Conservation (phyloP, 441 rosid species). For the Gossypium aridum region DNA sequence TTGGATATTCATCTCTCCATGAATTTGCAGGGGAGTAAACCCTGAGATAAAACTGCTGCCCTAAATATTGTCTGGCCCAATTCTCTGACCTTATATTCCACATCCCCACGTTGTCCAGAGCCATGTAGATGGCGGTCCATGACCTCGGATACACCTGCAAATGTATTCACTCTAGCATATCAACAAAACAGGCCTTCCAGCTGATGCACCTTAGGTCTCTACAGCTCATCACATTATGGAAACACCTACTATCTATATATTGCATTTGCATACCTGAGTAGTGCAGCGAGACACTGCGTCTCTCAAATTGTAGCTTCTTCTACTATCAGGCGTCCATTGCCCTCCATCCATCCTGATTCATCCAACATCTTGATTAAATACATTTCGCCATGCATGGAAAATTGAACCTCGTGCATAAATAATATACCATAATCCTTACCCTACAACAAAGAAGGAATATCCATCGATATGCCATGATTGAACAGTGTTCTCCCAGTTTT, state of each 20-base stretch:
- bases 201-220: background rate
- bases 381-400: background rate
- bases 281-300: slow-evolving; percentile 57
- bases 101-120: slow-evolving; percentile 71
- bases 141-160: slow-evolving; percentile 49
- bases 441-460: slow-evolving; percentile 54
- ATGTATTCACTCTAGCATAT: slow-evolving; percentile 2
- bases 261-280: slow-evolving; percentile 30
- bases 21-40: slow-evolving; percentile 52
- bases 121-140: slow-evolving; percentile 59
- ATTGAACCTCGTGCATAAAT: background rate
- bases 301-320: slow-evolving; percentile 42
- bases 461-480: slow-evolving; percentile 70
- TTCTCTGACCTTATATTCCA: slow-evolving; percentile 69
- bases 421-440: slow-evolving; percentile 28
- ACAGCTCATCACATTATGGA: background rate
- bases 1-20: slow-evolving; percentile 46
- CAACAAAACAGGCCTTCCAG: background rate
- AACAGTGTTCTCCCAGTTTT: slow-evolving; percentile 56
- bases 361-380: background rate
- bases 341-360: slow-evolving; percentile 66
- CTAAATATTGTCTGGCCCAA: slow-evolving; percentile 64
- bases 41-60: slow-evolving; percentile 62
- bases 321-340: slow-evolving; percentile 50
- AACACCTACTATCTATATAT: background rate